Base-by-base conservation (phyloP, 352 stramenopile species). In the Phytophthora pini region DNA sequence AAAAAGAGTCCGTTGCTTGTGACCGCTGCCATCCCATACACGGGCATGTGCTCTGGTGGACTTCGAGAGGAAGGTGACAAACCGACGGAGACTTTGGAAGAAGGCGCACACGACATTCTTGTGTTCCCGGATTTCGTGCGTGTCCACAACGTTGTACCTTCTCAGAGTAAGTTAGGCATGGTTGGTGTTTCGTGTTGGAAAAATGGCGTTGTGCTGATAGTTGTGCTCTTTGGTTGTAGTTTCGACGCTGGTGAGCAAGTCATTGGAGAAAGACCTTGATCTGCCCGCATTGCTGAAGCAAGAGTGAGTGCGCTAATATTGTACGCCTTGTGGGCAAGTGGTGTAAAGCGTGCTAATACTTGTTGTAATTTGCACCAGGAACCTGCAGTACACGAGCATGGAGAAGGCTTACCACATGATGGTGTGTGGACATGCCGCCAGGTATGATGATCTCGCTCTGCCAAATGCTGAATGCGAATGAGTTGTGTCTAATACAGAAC, bases 111-210 rank as follows among this genome's bases (percentile, higher is more conserved):
- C 54, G 85, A 93, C 46, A 59, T 91, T 29, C 60, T 93, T 26
- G 72, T 93, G 41, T 91, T 92, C 48, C 85, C 85, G 1, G 82
- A 92, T n/a, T 72, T 70, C 17, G 52, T 93, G 46, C 83, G 80
- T 26, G 56, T 92, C 5, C 66, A 85, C 32, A 69, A 87, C 50
- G 65, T 93, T n/a, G 50, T 69, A 5, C 46, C 70, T 20, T 61
- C 55, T 0, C 61, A 89, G 36, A 79, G 85, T 92, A 69, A 41
- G 76, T 73, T 13, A 7, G 2, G 5, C 48, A 10, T 46, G 13
- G 7, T 32, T 56, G 5, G 10, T 47, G 24, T 5, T 36, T 12
- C 46, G 31, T 36, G 13, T 43, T 49, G 47, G 26, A 11, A 17
- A 22, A n/a, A 47, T 48, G 31, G 11, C 29, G 12, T 51, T 41